Conservation (phyloP, 139 green algal species). For the Spirogloea muscicola region DNA sequence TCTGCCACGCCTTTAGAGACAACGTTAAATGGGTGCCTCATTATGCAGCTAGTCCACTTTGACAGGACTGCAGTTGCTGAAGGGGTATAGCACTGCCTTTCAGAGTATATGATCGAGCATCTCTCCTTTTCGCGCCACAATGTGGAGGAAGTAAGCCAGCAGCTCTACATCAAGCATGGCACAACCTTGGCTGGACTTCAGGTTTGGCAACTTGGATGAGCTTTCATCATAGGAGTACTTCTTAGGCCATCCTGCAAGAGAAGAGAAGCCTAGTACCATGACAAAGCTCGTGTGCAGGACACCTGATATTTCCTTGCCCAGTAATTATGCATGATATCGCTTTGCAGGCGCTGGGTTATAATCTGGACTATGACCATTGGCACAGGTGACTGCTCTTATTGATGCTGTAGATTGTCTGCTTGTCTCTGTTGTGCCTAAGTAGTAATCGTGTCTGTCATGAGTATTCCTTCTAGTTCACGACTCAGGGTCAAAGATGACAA, state of each 20-base stretch:
- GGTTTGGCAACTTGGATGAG: too few relatives aligned
- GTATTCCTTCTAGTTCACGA: too few relatives aligned
- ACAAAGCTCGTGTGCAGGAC: too few relatives aligned
- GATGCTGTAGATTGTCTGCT: neutral
- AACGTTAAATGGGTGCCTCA: neutral
- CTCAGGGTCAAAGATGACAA: too few relatives aligned
- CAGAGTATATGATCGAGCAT: conserved; percentile 38
- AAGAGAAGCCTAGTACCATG: neutral
- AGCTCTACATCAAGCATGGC: conserved; percentile 30
- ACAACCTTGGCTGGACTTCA: conserved; percentile 33
- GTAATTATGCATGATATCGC: neutral
- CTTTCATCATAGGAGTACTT: too few relatives aligned
- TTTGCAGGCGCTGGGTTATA: conserved; percentile 9
- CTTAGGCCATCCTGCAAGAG: neutral
- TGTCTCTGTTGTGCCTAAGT: neutral
- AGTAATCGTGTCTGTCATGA: too few relatives aligned
- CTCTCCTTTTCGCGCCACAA: conserved; percentile 4
- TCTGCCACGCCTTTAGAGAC: neutral
- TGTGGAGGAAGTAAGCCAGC: conserved; percentile 6
- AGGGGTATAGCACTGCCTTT: neutral
- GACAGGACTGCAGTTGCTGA: neutral
- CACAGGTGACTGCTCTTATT: conserved; percentile 9
- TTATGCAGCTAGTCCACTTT: neutral
- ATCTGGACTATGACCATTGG: conserved; percentile 30
- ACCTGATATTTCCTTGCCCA: too few relatives aligned